Evolutionary conservation across 495 filamentous ascomycete genomes (phyloP), one percentile per base, ranked within the genome.

Genomic region (Apiosordaria backusii): DNA sequence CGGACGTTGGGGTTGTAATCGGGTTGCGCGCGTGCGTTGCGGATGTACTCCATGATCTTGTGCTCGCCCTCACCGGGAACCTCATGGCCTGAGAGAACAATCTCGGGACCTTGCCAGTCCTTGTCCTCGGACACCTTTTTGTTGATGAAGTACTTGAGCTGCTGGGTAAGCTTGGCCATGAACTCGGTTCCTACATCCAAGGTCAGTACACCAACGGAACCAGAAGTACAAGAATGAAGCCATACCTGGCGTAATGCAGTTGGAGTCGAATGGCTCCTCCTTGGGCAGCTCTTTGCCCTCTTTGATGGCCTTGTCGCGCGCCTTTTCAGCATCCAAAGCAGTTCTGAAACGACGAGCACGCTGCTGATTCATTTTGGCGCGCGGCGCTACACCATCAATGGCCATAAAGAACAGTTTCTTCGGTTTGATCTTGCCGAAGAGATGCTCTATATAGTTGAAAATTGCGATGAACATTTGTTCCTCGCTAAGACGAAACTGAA

Each of bases 1-100:
- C 96, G 92, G 65, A 95, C 85, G 74, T 99, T 98, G n/a, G 93
- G 87, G 72, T 96, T 87, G 74, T 99, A 99, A 65, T 89, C 86
- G 3, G 91, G 90, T 74, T 99, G 96, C 54, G 93, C 91, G 82
- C 98, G 98, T 35, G 95, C 89, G 73, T 93, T 88, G 65, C 96
- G 90, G 76, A 99, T 99, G 75, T 98, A 98, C 77, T 99, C 96
- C 96, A 98, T 99, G 76, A 99, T 97, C 81, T 99, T 99, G 81
- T 99, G 95, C 78, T 99, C 96, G 63, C 96, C 96, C 78, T 99
- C 96, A 63, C 96, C 96, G 0, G 96, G 96, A n/a, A 97, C 93
- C 81, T 99, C 96, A 76, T 98, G 96, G 27, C 96, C 96, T 5
- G 96, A 99, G 54, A 99, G 84, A 23, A 99, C 91, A 70, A 99